Conservation (phyloP, 371 early-diverging fungal species). For the Dipsacomyces acuminosporus region DNA sequence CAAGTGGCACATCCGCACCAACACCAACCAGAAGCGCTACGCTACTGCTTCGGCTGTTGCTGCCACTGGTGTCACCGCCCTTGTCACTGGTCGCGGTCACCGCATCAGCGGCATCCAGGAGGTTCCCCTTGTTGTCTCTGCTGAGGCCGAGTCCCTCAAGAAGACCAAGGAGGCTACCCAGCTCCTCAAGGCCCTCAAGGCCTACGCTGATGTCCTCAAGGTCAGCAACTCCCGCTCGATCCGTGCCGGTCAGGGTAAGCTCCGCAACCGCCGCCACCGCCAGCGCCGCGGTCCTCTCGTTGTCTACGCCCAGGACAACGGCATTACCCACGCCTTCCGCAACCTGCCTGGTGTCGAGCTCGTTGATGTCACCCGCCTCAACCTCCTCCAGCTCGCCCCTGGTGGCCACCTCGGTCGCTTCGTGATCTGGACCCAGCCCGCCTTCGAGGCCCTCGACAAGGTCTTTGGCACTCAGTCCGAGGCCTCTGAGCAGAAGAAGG, state of each 20-base stretch:
- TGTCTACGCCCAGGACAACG: slow-evolving; percentile 94
- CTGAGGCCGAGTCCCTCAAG: slow-evolving; percentile 75
- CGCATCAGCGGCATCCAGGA: slow-evolving; percentile 91
- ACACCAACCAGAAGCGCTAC: slow-evolving; percentile 97
- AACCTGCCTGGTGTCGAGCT: slow-evolving; percentile 99
- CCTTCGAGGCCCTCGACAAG: slow-evolving; percentile 91
- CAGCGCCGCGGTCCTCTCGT: slow-evolving; percentile 98
- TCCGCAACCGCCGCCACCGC: slow-evolving; percentile 98
- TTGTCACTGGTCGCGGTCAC: slow-evolving; percentile 99
- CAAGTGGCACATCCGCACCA: slow-evolving; percentile 99
- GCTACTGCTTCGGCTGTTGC: slow-evolving; percentile 98
- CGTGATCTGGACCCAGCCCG: slow-evolving; percentile 99
- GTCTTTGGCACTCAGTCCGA: slow-evolving; percentile 90
- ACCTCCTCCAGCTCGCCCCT: slow-evolving; percentile 98
- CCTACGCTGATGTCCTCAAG: slow-evolving; percentile 95
- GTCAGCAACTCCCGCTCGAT: slow-evolving; percentile 96
- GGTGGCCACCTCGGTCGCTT: slow-evolving; percentile 99
- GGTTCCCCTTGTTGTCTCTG: slow-evolving; percentile 94
- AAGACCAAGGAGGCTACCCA: slow-evolving; percentile 98
- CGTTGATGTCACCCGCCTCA: slow-evolving; percentile 86
- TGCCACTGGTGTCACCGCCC: slow-evolving; percentile 92
- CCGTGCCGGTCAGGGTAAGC: slow-evolving; percentile 99
- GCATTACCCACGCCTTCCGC: slow-evolving; percentile 96
- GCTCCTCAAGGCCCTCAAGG: slow-evolving; percentile 88
- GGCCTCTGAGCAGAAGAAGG: slow-evolving; percentile 84